phyloP scores from a whole-genome alignment of 495 filamentous ascomycete species.

The Xylaria telfairii region DNA sequence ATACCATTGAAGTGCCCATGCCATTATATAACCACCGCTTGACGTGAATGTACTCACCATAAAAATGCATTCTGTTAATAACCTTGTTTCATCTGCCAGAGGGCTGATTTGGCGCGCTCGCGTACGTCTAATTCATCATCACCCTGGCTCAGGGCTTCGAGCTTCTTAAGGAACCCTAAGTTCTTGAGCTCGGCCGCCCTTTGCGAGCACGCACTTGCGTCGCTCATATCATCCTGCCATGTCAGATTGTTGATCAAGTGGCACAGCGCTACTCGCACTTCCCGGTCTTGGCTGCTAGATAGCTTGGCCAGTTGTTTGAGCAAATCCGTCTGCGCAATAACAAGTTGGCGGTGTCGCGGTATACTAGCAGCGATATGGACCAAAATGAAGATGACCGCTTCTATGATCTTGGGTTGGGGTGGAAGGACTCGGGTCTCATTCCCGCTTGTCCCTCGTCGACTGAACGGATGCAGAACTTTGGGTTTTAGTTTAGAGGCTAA shows the following conservation, averaged over 20 bases:
- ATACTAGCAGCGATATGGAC: constrained; percentile 84
- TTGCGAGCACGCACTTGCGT: constrained; percentile 63
- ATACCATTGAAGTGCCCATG: constrained; percentile 16
- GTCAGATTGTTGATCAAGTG: constrained; percentile 85
- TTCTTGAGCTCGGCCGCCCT: constrained; percentile 71
- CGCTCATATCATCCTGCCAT: constrained; percentile 74
- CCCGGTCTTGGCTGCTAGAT: constrained; percentile 70
- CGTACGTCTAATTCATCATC: constrained; percentile 84
- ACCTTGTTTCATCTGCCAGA: constrained; percentile 65
- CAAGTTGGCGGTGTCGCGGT: constrained; percentile 72
- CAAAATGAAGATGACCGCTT: constrained; percentile 74
- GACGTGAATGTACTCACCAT: constrained; percentile 10
- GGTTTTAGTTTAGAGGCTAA: constrained; percentile 73
- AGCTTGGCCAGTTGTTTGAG: constrained; percentile 72
- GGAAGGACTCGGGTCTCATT: constrained; percentile 52
- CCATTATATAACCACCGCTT: constrained; percentile 1
- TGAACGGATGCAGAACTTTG: constrained; percentile 55
- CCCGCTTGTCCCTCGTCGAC: constrained; percentile 37
- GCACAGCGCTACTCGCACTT: constrained; percentile 75
- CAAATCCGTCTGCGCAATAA: constrained; percentile 62
- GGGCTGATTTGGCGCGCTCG: constrained; percentile 80
- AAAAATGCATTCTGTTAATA: constrained; percentile 23
- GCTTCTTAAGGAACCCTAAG: constrained; percentile 71
- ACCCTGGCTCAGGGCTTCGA: constrained; percentile 64
- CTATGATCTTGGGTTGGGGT: constrained; percentile 75